A percentile compares a stretch with the other conserved stretches of the same genome.
These are phyloP conservation scores for Alternaria triticimaculans DNA, from an alignment of 2,329 filamentous ascomycete species.

Conservation along the genomic window DNA sequence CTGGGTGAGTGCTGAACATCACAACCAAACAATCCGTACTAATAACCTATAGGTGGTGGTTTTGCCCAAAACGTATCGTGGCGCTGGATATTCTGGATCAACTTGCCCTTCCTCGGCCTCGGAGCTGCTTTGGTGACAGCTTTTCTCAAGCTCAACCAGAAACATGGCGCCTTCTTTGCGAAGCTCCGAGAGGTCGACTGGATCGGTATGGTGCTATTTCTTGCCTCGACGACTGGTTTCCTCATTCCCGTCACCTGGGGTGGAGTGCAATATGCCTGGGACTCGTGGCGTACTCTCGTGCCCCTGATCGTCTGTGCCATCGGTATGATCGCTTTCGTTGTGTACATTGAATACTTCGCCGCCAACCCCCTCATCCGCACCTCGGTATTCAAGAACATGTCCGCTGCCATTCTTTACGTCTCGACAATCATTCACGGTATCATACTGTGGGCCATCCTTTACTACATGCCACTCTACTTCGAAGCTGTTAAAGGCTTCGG, in stretches of 20 bases:
- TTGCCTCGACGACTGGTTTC: conserved; percentile 64
- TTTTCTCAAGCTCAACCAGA: conserved; percentile 61
- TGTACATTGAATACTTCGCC: conserved; percentile 62
- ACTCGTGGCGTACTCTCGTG: conserved; percentile 66
- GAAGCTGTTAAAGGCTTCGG: conserved; percentile 50
- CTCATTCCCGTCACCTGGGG: conserved; percentile 70
- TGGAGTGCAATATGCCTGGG: conserved; percentile 70
- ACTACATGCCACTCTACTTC: conserved; percentile 54
- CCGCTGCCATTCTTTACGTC: conserved; percentile 58
- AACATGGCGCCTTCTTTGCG: conserved; percentile 54
- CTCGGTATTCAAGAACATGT: conserved; percentile 57
- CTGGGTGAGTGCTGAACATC: conserved; percentile 13
- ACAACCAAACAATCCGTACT: neutral
- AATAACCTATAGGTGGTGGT: conserved; percentile 51
- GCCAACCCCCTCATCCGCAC: conserved; percentile 59
- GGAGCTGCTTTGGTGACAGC: conserved; percentile 57
- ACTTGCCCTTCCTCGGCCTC: conserved; percentile 64
- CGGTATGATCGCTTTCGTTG: conserved; percentile 60
- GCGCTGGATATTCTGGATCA: conserved; percentile 72
- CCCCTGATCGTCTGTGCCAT: conserved; percentile 64
- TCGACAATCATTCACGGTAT: conserved; percentile 66
- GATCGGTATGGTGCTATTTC: conserved; percentile 67
- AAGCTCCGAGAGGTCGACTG: conserved; percentile 67
- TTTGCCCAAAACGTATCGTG: conserved; percentile 61
- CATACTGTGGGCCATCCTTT: conserved; percentile 51